Conservation (phyloP, 208 protist species). For the Jaenimonas drosophilae region DNA sequence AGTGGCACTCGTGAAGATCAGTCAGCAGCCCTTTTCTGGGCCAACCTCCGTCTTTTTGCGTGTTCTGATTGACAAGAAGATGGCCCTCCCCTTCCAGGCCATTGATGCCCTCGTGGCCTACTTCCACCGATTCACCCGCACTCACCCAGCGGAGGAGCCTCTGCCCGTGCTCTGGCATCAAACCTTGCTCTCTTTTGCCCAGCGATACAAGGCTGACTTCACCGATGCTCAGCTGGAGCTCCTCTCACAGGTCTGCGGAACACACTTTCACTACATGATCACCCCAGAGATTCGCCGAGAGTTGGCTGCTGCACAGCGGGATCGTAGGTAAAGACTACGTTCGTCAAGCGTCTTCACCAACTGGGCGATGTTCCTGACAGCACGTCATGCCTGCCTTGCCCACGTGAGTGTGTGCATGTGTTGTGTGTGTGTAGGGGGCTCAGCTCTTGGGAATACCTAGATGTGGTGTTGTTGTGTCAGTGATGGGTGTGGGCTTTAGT, state of each 20-base stretch:
- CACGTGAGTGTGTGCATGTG: constrained; percentile 4
- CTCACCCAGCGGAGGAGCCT: constrained; percentile 54
- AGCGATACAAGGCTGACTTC: constrained; percentile 84
- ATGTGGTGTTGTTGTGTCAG: too few species aligned
- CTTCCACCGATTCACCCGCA: constrained; percentile 90
- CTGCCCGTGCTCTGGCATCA: constrained; percentile 97
- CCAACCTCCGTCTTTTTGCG: constrained; percentile 92
- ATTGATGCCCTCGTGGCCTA: constrained; percentile 94
- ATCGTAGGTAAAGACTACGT: constrained; percentile 4
- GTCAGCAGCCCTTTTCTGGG: constrained; percentile 88
- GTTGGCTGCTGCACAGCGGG: constrained; percentile 35
- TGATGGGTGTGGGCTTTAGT: too few species aligned
- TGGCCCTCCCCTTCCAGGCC: constrained; percentile 93
- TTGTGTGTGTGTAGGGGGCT: too few species aligned
- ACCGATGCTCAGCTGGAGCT: constrained; percentile 59
- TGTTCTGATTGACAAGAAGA: constrained; percentile 97
- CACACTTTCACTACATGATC: constrained; percentile 86
- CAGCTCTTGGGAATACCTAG: too few species aligned
- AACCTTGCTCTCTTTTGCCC: constrained; percentile 91
- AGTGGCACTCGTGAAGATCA: constrained; percentile 92
- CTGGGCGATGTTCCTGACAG: too few species aligned
- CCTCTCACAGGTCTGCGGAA: constrained; percentile 63
- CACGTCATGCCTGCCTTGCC: too few species aligned
- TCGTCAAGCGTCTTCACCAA: too few species aligned
- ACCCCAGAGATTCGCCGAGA: constrained; percentile 79